Percentiles rank a stretch among this genome's conserved stretches.
phyloP scores from a whole-genome alignment of 2,329 filamentous ascomycete genomes.

The Cladobotryum mycophilum region DNA sequence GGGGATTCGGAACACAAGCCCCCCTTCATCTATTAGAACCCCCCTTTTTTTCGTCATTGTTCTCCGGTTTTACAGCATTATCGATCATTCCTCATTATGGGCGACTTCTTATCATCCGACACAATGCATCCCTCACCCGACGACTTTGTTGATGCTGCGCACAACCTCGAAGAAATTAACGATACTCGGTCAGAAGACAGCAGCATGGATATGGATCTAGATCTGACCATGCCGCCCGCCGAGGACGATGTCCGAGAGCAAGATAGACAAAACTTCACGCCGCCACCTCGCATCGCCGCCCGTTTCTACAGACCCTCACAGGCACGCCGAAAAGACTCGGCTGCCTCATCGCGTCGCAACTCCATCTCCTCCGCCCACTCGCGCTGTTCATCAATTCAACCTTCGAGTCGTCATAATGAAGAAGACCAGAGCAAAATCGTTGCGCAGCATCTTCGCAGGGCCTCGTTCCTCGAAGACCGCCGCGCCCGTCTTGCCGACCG shows the following conservation, averaged over 20 bases:
- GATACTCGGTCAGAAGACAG: constrained; percentile 23
- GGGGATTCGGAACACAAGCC: not conserved
- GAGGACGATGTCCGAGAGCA: constrained; percentile 31
- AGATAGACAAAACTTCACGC: constrained; percentile 43
- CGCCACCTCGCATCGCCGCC: constrained; percentile 70
- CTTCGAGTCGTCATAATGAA: constrained; percentile 40
- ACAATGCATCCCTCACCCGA: constrained; percentile 38
- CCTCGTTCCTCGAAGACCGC: constrained; percentile 73
- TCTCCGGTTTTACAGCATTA: not conserved
- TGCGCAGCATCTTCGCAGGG: constrained; percentile 71
- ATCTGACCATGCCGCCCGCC: constrained; percentile 33
- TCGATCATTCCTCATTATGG: not conserved
- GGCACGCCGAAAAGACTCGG: constrained; percentile 65
- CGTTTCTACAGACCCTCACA: constrained; percentile 67
- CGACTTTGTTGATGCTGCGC: constrained; percentile 37
- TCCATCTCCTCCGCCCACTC: constrained; percentile 72
- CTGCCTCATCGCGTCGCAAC: constrained; percentile 72
- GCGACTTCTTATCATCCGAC: constrained; percentile 7
- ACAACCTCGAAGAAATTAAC: constrained; percentile 30
- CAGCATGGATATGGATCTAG: constrained; percentile 26
- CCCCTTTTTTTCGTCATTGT: not conserved
- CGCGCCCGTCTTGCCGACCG: constrained; percentile 74
- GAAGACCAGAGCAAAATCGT: constrained; percentile 68
- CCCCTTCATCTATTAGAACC: not conserved
- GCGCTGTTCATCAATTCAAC: constrained; percentile 55